A percentile compares a stretch with the other conserved stretches of the same genome.
phyloP scores from a whole-genome alignment of 352 stramenopile species.

The Sclerospora graminicola region DNA sequence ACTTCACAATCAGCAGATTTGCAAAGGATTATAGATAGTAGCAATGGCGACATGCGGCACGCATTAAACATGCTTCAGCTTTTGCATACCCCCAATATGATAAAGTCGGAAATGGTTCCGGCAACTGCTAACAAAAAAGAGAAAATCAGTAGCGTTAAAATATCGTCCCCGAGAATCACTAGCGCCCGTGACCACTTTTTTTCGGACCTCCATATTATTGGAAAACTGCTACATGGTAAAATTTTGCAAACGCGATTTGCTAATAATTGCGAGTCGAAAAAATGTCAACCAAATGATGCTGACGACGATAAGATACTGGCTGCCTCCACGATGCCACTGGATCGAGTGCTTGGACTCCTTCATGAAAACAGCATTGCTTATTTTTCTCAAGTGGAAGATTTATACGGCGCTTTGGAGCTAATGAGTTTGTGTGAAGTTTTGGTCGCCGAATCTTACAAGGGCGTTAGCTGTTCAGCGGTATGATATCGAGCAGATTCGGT shows the following conservation, averaged over 20 bases:
- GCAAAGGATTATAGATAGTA: constrained; percentile 41
- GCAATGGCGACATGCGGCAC: constrained; percentile 69
- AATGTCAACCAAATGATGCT: constrained; percentile 3
- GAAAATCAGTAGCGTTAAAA: constrained; percentile 3
- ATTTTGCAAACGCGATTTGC: constrained; percentile 18
- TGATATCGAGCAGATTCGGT: not conserved
- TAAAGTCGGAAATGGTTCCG: constrained; percentile 1
- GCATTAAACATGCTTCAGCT: constrained; percentile 74
- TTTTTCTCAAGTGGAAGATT: constrained; percentile 67
- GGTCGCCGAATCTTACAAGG: constrained; percentile 41
- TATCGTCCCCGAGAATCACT: constrained; percentile 1
- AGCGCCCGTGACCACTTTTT: constrained; percentile 55
- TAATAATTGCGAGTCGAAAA: constrained; percentile 3
- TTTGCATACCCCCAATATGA: constrained; percentile 7
- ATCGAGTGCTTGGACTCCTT: constrained; percentile 51
- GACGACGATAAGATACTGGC: constrained; percentile 46
- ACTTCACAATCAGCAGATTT: constrained; percentile 24
- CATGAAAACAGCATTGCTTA: constrained; percentile 65
- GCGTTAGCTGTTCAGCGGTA: constrained; percentile 40
- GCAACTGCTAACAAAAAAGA: constrained; percentile 5
- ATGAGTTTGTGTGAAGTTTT: constrained; percentile 65
- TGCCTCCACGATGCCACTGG: constrained; percentile 38
- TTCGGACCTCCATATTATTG: constrained; percentile 73
- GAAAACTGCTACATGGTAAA: constrained; percentile 72
- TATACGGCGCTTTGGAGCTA: constrained; percentile 44